phyloP scores from a whole-genome alignment of 192 early-diverging fungal species.

The Backusella tuberculispora region DNA sequence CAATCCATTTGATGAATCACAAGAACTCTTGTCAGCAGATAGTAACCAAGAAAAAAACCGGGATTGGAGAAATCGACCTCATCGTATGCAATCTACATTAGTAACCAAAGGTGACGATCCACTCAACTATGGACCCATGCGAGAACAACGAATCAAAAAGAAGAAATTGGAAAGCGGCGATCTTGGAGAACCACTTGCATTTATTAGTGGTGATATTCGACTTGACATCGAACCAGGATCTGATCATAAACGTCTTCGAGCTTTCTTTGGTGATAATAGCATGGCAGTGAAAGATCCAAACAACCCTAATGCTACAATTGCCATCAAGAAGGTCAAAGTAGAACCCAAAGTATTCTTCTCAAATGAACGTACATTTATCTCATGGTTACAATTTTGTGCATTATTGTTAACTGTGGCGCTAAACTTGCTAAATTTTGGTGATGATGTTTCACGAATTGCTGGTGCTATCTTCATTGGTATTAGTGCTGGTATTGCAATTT shows the following conservation, averaged over 20 bases:
- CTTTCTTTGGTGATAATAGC: background rate
- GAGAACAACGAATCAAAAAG: background rate
- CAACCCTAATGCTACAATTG: slow-evolving; percentile 11
- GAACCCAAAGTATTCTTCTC: slow-evolving; percentile 91
- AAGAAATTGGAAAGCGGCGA: slow-evolving; percentile 11
- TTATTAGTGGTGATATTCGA: slow-evolving; percentile 8
- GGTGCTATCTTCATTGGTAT: slow-evolving; percentile 55
- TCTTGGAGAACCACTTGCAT: slow-evolving; percentile 19
- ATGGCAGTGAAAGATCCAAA: slow-evolving; percentile 7
- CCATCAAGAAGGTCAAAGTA: slow-evolving; percentile 58
- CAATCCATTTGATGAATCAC: slow-evolving; percentile 9
- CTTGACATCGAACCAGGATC: slow-evolving; percentile 1
- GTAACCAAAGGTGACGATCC: slow-evolving; percentile 13
- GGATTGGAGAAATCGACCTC: slow-evolving; percentile 20
- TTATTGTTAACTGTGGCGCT: slow-evolving; percentile 74
- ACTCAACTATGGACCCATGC: slow-evolving; percentile 15
- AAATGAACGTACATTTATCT: slow-evolving; percentile 87
- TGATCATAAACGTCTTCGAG: background rate
- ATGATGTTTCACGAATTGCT: slow-evolving; percentile 54
- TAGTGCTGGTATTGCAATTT: slow-evolving; percentile 26
- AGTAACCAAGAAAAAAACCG: background rate
- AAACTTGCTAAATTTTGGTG: slow-evolving; percentile 77
- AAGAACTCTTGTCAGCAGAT: background rate
- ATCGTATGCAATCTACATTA: slow-evolving; percentile 17
- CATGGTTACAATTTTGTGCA: slow-evolving; percentile 81